Evolutionary conservation across 73 alveolate genomes (phyloP), one percentile per base, ranked within the genome.

Genomic region (Paramecium octaurelia): DNA sequence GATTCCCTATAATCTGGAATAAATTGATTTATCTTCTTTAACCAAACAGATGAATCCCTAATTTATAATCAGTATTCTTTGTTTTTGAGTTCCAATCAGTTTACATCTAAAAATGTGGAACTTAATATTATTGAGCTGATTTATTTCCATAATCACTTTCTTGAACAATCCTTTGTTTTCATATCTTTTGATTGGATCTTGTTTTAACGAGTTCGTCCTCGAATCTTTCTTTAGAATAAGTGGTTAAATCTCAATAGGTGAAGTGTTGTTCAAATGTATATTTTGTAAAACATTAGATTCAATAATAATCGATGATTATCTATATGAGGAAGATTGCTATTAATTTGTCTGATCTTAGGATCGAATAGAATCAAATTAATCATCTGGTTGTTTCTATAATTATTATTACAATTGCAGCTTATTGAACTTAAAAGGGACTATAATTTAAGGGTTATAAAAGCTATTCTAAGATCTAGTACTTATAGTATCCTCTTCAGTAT

Each of bases 171-270:
- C 88, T 75, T 38, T 38, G 18, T 75, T 75, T 75, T 75, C 58
- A 75, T 75, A 75, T 75, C 88, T 75, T n/a, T 38, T 75, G 2
- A 38, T 38, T 29, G 88, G 88, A 20, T 75, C 88, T 75, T 75
- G 6, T 20, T 75, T 75, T 38, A 75, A 42, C 18, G 88, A 75
- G 10, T 38, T 75, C 5, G 60, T 20, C 38, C 88, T 34, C 1
- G 68, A 38, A 38, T 75, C 88, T 6, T 75, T 75, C 12, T 75
- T 75, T 75, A 75, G 18, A 38, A 75, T 75, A 2, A 75, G 20
- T 75, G 60, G 88, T 18, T 35, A 20, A 2, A 38, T 42, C n/a
- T 38, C 88, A 29, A 75, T 24, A 27, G 54, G 84, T 64, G 84
- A 75, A 75, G 35, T 42, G 38, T 35, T 38, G 35, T 75, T 75